Conservation (phyloP, 2,329 filamentous ascomycete genomes). For the Knoxdaviesia proteae region DNA sequence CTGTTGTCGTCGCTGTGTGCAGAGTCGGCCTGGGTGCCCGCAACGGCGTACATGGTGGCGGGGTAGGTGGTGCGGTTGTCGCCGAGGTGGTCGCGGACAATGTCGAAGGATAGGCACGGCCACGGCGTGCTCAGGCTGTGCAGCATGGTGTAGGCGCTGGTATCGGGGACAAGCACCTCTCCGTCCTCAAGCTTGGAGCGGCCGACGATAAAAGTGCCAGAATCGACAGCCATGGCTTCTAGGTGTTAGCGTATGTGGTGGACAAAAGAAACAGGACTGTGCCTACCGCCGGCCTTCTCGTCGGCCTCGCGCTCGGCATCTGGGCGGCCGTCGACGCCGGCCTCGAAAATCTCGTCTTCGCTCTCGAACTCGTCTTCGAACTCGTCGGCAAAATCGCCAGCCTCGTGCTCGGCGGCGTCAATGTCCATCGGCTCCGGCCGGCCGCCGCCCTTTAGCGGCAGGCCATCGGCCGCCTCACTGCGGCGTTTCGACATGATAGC, state of each 20-base stretch:
- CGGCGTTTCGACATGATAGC: conserved; percentile 37
- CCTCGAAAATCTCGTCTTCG: conserved; percentile 78
- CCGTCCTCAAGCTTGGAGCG: conserved; percentile 78
- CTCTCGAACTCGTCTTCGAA: conserved; percentile 84
- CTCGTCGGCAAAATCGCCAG: conserved; percentile 84
- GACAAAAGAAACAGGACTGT: not conserved
- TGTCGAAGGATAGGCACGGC: conserved; percentile 93
- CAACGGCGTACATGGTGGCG: conserved; percentile 83
- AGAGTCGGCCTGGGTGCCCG: conserved; percentile 77
- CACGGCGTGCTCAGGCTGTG: conserved; percentile 86
- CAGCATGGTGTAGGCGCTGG: conserved; percentile 94
- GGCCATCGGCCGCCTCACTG: conserved; percentile 22
- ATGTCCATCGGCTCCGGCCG: conserved; percentile 42
- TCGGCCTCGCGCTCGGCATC: conserved; percentile 86
- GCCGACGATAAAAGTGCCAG: conserved; percentile 88
- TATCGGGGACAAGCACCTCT: conserved; percentile 76
- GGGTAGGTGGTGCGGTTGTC: conserved; percentile 85
- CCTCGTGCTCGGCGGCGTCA: conserved; percentile 25
- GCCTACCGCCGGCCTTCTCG: conserved; percentile 43
- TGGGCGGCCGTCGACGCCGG: conserved; percentile 78
- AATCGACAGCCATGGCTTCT: conserved; percentile 82
- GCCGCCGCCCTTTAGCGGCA: conserved; percentile 36
- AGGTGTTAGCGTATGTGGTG: conserved; percentile 5
- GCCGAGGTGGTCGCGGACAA: conserved; percentile 68
- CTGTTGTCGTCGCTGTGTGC: conserved; percentile 67